phyloP scores from a whole-genome alignment of 371 early-diverging fungal species.

The Thermomucor indicae-seudaticae region DNA sequence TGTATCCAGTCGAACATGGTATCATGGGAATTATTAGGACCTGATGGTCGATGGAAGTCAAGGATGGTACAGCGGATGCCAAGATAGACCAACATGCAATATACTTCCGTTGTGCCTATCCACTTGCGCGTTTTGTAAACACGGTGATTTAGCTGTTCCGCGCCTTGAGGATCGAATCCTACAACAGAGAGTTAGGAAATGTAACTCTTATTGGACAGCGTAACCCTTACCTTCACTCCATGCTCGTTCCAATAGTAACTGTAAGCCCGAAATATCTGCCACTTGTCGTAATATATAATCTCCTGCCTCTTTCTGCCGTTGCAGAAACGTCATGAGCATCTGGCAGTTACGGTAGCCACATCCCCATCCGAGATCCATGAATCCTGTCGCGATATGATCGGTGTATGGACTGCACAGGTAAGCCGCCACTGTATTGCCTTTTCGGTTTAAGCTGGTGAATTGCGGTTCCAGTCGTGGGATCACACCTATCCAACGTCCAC shows the following conservation, averaged over 20 bases:
- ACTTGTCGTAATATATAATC: constrained; percentile 30
- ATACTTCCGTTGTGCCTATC: constrained; percentile 80
- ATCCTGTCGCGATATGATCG: constrained; percentile 39
- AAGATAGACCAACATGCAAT: constrained; percentile 56
- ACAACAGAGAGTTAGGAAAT: neutral
- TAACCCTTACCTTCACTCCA: constrained; percentile 51
- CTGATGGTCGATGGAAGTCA: constrained; percentile 68
- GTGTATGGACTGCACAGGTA: constrained; percentile 44
- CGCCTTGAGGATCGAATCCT: constrained; percentile 68
- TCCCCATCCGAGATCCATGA: constrained; percentile 66
- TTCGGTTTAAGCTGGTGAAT: constrained; percentile 19
- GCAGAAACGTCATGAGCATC: constrained; percentile 61
- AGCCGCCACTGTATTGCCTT: constrained; percentile 25
- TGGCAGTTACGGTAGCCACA: constrained; percentile 79
- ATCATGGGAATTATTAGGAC: constrained; percentile 54
- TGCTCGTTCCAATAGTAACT: constrained; percentile 61
- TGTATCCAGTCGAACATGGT: constrained; percentile 54
- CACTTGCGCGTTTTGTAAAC: constrained; percentile 66
- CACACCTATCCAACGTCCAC: constrained; percentile 22
- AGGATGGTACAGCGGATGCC: constrained; percentile 60
- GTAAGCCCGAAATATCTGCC: constrained; percentile 51
- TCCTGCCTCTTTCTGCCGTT: constrained; percentile 23
- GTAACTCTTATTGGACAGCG: neutral
- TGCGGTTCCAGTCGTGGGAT: constrained; percentile 40
- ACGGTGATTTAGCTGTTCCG: constrained; percentile 53